phyloP scores from a whole-genome alignment of 306 rosid species.

The Trichosanthes truncata region DNA sequence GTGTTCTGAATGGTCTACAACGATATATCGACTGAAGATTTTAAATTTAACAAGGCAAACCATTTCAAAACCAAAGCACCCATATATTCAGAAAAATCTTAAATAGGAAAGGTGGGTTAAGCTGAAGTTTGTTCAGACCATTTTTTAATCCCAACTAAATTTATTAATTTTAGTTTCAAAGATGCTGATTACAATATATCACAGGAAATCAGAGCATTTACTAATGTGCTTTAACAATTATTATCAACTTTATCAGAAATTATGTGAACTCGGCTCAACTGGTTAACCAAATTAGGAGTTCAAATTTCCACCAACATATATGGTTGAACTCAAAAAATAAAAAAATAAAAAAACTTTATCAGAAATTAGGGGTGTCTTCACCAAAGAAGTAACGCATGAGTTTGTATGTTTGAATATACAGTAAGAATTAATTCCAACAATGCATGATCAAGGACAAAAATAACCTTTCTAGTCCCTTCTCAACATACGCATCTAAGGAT shows the following conservation, averaged over 20 bases:
- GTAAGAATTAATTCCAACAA: neutral
- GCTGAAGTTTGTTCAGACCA: neutral
- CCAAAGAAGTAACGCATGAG: neutral
- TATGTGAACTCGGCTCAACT: neutral
- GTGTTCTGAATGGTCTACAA: neutral
- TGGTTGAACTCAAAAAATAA: too few relatives aligned
- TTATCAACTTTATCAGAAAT: neutral
- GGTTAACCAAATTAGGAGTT: too few relatives aligned
- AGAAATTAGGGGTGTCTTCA: neutral
- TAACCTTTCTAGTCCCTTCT: constrained; percentile 67
- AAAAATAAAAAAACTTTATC: neutral
- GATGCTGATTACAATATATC: neutral
- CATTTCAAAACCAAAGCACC: neutral
- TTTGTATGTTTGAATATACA: neutral
- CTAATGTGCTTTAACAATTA: neutral
- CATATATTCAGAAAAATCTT: neutral
- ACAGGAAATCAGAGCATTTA: neutral
- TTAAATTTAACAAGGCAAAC: neutral
- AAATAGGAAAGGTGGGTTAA: neutral
- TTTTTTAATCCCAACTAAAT: neutral
- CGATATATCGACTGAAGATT: neutral
- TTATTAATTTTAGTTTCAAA: neutral
- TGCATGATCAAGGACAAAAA: neutral
- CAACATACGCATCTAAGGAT: constrained; percentile 74
- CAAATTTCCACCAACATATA: too few relatives aligned